phyloP scores from a whole-genome alignment of 208 protist genomes.

The Leishmania amazonensis region DNA sequence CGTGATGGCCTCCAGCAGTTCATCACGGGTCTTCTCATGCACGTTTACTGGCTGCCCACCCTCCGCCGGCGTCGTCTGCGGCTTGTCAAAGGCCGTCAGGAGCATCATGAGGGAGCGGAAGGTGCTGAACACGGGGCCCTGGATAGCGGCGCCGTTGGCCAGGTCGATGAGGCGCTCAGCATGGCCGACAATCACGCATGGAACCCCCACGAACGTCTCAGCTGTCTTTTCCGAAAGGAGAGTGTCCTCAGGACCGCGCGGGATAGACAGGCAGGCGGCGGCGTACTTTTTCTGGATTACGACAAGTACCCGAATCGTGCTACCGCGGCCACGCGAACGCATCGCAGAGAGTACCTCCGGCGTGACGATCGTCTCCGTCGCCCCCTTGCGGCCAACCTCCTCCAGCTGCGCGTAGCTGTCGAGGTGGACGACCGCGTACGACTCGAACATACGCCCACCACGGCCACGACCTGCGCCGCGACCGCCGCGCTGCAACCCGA shows the following conservation, averaged over 20 bases:
- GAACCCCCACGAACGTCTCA: slow-evolving; percentile 61
- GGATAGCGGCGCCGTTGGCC: slow-evolving; percentile 50
- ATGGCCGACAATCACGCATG: slow-evolving; percentile 59
- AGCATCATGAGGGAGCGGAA: slow-evolving; percentile 50
- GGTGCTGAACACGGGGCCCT: slow-evolving; percentile 52
- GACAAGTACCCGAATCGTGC: slow-evolving; percentile 52
- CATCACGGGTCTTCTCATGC: slow-evolving; percentile 22
- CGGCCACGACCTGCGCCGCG: slow-evolving; percentile 30
- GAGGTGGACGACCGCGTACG: slow-evolving; percentile 66
- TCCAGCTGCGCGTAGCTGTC: slow-evolving; percentile 72
- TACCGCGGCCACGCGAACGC: slow-evolving; percentile 31
- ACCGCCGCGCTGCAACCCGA: slow-evolving; percentile 21
- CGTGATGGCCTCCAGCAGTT: slow-evolving; percentile 40
- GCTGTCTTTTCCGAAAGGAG: slow-evolving; percentile 65
- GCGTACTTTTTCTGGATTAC: slow-evolving; percentile 67
- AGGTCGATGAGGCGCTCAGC: slow-evolving; percentile 53
- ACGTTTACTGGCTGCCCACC: slow-evolving; percentile 29
- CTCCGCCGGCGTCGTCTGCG: slow-evolving; percentile 18
- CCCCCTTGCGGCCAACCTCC: slow-evolving; percentile 60
- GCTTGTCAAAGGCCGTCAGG: slow-evolving; percentile 65
- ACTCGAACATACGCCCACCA: slow-evolving; percentile 30
- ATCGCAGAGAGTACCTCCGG: slow-evolving; percentile 38
- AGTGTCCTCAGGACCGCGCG: slow-evolving; percentile 58
- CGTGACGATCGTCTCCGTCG: slow-evolving; percentile 48
- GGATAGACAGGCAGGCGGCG: slow-evolving; percentile 67